Conservation (phyloP, 2,329 filamentous ascomycete species). For the Cryphonectria carpinicola region DNA sequence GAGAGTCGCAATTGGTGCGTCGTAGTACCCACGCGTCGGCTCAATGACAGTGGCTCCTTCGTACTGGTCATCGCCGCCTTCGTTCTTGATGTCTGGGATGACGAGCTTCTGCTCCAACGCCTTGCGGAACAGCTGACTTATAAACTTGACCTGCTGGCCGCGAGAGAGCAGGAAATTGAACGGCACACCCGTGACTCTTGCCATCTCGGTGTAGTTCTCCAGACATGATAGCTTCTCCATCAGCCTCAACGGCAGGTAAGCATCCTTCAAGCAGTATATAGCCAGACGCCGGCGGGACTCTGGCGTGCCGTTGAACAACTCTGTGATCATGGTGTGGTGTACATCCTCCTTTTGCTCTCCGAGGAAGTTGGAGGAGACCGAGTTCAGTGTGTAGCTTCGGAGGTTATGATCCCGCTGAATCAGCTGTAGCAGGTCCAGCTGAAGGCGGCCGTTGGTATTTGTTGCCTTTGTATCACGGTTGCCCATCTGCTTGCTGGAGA, state of each 20-base stretch:
- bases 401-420: conserved; percentile 94
- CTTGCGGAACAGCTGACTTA: conserved; percentile 96
- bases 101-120: conserved; percentile 91
- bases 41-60: conserved; percentile 98
- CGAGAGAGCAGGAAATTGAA: conserved; percentile 93
- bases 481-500: conserved; percentile 98
- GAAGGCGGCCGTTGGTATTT: conserved; percentile 91
- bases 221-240: conserved; percentile 98
- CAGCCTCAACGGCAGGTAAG: conserved; percentile 88
- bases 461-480: conserved; percentile 93
- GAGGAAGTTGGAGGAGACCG: conserved; percentile 91
- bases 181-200: conserved; percentile 96
- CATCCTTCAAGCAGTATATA: conserved; percentile 96
- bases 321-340: conserved; percentile 98
- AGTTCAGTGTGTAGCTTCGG: conserved; percentile 96
- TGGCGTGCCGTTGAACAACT: conserved; percentile 93
- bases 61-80: conserved; percentile 83
- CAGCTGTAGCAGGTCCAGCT: conserved; percentile 91
- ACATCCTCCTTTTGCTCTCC: conserved; percentile 99
- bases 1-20: conserved; percentile 91
- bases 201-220: conserved; percentile 99
- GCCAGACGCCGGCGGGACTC: conserved; percentile 90
- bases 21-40: conserved; percentile 89
- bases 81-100: conserved; percentile 80
- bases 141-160: conserved; percentile 96